Evolutionary conservation across 2,329 filamentous ascomycete species (phyloP), one percentile per base, ranked within the genome.

Genomic region (Exophiala mesophila): DNA sequence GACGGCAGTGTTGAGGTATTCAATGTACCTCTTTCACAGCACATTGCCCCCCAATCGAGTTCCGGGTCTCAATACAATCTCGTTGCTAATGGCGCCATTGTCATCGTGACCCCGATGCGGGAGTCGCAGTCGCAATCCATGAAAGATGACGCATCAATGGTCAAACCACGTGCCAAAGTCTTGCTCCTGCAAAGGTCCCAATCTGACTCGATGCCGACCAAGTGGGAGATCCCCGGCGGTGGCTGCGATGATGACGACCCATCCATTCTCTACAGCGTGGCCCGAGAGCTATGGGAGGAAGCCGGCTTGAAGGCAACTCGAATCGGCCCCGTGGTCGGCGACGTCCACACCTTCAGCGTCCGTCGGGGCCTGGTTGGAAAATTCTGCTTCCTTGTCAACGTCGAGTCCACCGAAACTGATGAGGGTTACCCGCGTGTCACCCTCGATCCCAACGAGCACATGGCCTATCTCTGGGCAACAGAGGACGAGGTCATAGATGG

Each of bases 161-260:
- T 15, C 7, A 7, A 7, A 32, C 13, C 29, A 32, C 29, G 7
- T 13, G 34, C 1, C 36, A 41, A 12, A 43, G 10, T 69, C 39
- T 63, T 73, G 8, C 59, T 73, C 17, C 57, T 73, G n/a, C 69
- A 69, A 38, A 66, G 69, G 41, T 56, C 67, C 19, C 35, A 53
- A 1, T 54, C 55, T n/a, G 68, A 73, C 45, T 57, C 59, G 2
- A 63, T 60, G 44, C 61, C 63, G 1, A 57, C 59, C 5, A 57
- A 55, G 44, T 72, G 73, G 73, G 74, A 78, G 50, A 62, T 71
- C 1, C 73, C 74, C 3, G 73, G 74, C 5, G 74, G 74, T 2
- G 66, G 65, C 9, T 62, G 63, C 19, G 73, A 77, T 26, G 53
- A 59, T 8, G 58, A 57, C 0, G 73, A 77, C 44, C 54, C 60